Evolutionary conservation across 78 protist species (phyloP).

Genomic region (Acrasis kona): DNA sequence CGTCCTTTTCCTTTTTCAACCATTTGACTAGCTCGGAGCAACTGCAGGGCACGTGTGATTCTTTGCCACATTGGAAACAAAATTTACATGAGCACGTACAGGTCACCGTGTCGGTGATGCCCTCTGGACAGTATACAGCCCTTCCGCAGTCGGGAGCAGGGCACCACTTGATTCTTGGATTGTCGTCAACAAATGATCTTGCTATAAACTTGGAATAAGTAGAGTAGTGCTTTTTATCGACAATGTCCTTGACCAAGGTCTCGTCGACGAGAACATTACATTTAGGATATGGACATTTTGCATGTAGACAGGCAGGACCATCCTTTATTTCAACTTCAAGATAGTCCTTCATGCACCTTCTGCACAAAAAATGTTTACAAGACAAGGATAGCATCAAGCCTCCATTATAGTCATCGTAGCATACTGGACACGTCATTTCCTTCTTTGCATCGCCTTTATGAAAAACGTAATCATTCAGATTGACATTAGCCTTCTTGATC

Average conservation of each 20-base stretch:
- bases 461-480: background rate
- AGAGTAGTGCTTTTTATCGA: background rate
- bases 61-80: conserved; percentile 52
- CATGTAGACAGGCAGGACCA: background rate
- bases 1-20: conserved; percentile 50
- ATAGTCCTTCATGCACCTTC: background rate
- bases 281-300: conserved; percentile 2
- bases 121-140: background rate
- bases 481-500: background rate
- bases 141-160: background rate
- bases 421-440: background rate
- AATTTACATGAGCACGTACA: conserved; percentile 35
- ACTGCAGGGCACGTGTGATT: conserved; percentile 33
- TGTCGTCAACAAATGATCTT: background rate
- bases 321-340: background rate
- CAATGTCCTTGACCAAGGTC: background rate
- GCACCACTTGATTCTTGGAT: background rate
- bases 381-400: background rate
- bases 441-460: background rate
- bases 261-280: background rate
- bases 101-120: background rate
- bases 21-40: conserved; percentile 32
- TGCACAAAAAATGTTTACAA: background rate
- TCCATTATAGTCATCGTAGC: background rate
- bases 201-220: background rate